phyloP scores from a whole-genome alignment of 371 early-diverging fungal species.

The Syncephalastrum contaminatum region DNA sequence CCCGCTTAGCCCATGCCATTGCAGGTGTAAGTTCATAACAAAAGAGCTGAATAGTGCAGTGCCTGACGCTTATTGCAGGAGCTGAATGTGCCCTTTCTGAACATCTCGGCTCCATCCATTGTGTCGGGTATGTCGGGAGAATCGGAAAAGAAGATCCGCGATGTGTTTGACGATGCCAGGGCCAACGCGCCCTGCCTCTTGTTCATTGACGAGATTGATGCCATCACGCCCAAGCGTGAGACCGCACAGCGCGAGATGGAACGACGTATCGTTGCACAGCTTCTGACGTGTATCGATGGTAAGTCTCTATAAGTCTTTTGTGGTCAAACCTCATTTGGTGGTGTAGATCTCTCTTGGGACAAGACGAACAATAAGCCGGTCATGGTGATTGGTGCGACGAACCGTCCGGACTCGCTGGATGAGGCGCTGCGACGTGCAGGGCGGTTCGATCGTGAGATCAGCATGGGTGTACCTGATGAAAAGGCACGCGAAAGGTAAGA shows the following conservation, averaged over 20 bases:
- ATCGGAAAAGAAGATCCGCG: constrained; percentile 98
- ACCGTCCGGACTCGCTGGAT: constrained; percentile 97
- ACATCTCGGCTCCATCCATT: constrained; percentile 98
- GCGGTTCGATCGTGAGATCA: constrained; percentile 98
- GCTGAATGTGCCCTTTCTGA: constrained; percentile 90
- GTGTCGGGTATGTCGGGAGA: constrained; percentile 99
- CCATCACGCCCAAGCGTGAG: constrained; percentile 99
- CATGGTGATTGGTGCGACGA: constrained; percentile 99
- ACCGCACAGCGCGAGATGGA: constrained; percentile 99
- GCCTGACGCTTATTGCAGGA: constrained; percentile 57
- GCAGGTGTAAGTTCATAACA: constrained; percentile 73
- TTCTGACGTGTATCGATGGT: constrained; percentile 99
- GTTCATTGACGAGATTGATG: constrained; percentile 99
- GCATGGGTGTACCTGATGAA: constrained; percentile 98
- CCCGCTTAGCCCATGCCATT: constrained; percentile 97
- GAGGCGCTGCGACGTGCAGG: constrained; percentile 98
- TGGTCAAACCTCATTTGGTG: not conserved
- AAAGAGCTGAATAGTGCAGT: not conserved
- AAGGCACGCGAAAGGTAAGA: constrained; percentile 83
- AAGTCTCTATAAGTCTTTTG: constrained; percentile 8
- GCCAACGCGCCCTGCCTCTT: constrained; percentile 91
- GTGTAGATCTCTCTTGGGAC: constrained; percentile 76
- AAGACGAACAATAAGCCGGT: constrained; percentile 88
- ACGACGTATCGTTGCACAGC: constrained; percentile 97
- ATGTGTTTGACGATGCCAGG: constrained; percentile 96